A percentile compares a stretch with the other conserved stretches of the same genome.
These are phyloP conservation scores for Salvia miltiorrhiza DNA, from an alignment of 257 asterid genomes.

Conservation along the genomic window DNA sequence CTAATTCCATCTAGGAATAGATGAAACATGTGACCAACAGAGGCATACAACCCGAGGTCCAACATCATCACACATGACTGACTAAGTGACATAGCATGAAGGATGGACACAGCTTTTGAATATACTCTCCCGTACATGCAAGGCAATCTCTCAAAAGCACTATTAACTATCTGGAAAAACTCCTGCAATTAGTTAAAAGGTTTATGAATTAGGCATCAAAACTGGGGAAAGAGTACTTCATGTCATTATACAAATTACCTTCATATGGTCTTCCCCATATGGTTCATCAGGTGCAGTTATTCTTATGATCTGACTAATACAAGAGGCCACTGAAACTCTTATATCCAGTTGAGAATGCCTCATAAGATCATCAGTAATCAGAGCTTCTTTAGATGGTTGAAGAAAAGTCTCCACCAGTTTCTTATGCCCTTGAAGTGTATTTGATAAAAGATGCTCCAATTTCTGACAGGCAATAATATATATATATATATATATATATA, in stretches of 20 bases:
- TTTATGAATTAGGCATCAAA: not conserved
- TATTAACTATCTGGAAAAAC: conserved; percentile 10
- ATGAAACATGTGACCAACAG: conserved; percentile 20
- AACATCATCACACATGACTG: conserved; percentile 23
- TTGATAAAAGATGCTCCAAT: not conserved
- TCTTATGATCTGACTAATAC: conserved; percentile 21
- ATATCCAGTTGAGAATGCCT: conserved; percentile 23
- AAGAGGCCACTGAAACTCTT: conserved; percentile 14
- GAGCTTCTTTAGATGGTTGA: conserved; percentile 13
- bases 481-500: too few species aligned
- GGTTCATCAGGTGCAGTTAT: conserved; percentile 24
- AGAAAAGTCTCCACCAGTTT: not conserved
- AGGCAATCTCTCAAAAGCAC: conserved; percentile 13
- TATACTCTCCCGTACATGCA: conserved; percentile 19
- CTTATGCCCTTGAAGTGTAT: not conserved
- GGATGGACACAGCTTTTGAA: conserved; percentile 9
- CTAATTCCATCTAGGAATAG: conserved; percentile 17
- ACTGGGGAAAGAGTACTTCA: not conserved
- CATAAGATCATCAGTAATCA: not conserved
- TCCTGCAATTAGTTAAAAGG: conserved; percentile 14
- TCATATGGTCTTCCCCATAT: conserved; percentile 12
- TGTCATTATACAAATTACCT: conserved; percentile 6
- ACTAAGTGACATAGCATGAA: not conserved
- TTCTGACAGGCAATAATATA: conserved; percentile 13
- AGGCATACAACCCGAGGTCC: conserved; percentile 15